phyloP scores from a whole-genome alignment of 257 asterid genomes.

The Fraxinus excelsior region DNA sequence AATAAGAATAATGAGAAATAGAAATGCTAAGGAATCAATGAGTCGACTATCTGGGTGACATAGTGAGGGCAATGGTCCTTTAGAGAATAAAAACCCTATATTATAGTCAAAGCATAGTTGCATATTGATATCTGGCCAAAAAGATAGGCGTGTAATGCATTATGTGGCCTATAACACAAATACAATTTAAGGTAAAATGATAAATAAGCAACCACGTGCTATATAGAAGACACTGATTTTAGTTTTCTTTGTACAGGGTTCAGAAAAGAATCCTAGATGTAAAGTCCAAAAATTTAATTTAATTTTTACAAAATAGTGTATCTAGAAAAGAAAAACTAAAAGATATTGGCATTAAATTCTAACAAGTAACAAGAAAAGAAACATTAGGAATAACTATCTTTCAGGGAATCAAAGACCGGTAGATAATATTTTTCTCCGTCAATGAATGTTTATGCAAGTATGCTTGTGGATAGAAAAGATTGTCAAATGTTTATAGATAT shows the following conservation, averaged over 20 bases:
- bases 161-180: background rate
- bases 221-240: background rate
- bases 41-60: background rate
- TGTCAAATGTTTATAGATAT: background rate
- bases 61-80: background rate
- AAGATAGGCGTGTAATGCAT: background rate
- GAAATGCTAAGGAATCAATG: constrained; percentile 2
- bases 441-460: background rate
- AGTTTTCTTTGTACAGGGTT: background rate
- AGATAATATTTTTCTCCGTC: background rate
- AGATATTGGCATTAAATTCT: background rate
- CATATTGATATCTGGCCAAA: background rate
- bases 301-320: too few species aligned
- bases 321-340: too few species aligned
- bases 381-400: background rate
- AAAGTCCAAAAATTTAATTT: too few species aligned
- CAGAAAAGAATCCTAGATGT: background rate
- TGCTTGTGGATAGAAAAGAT: background rate
- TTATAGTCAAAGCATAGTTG: background rate
- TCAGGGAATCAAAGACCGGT: background rate
- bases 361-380: constrained; percentile 5
- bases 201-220: background rate
- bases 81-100: background rate
- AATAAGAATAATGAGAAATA: too few species aligned
- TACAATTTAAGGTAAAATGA: background rate